These are phyloP conservation scores for Nothopassalora personata DNA, from an alignment of 2,329 filamentous ascomycete genomes.

Conservation along the genomic window DNA sequence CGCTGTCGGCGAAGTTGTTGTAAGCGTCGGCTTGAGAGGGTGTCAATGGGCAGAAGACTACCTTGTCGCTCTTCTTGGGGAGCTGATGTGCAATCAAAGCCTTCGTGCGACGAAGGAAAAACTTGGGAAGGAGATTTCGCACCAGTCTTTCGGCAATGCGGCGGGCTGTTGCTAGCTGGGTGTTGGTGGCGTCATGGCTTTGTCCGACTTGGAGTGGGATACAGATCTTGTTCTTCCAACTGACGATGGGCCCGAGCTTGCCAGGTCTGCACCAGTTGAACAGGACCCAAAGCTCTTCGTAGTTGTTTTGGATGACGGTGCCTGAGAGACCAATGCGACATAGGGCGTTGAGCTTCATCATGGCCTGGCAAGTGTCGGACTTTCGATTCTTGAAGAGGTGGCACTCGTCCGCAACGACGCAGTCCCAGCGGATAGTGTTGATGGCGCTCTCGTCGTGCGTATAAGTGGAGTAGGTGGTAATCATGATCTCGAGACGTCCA, in stretches of 20 bases:
- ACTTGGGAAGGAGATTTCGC: conserved; percentile 77
- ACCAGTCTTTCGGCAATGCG: conserved; percentile 80
- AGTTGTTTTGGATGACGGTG: conserved; percentile 96
- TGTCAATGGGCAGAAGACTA: conserved; percentile 91
- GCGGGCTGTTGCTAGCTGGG: conserved; percentile 74
- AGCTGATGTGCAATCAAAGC: conserved; percentile 84
- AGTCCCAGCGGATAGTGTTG: conserved; percentile 88
- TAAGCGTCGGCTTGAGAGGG: conserved; percentile 77
- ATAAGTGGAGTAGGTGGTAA: conserved; percentile 92
- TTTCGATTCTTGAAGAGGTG: conserved; percentile 77
- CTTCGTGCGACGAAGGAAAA: conserved; percentile 92
- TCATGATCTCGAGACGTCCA: conserved; percentile 80
- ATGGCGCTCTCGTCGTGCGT: conserved; percentile 66
- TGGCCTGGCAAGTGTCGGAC: conserved; percentile 74
- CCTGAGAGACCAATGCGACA: conserved; percentile 91
- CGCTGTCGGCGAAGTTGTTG: conserved; percentile 69
- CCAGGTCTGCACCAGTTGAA: conserved; percentile 96
- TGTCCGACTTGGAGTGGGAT: conserved; percentile 80
- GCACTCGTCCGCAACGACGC: conserved; percentile 89
- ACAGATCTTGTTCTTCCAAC: conserved; percentile 75
- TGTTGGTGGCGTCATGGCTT: conserved; percentile 81
- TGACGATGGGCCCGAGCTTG: conserved; percentile 57
- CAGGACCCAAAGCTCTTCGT: conserved; percentile 93
- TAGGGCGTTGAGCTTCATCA: conserved; percentile 85
- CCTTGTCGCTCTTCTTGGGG: conserved; percentile 87